These are phyloP conservation scores for Ceratorhiza oryzae-sativae DNA, from an alignment of 1,284 basidiomycete species.

Conservation along the genomic window DNA sequence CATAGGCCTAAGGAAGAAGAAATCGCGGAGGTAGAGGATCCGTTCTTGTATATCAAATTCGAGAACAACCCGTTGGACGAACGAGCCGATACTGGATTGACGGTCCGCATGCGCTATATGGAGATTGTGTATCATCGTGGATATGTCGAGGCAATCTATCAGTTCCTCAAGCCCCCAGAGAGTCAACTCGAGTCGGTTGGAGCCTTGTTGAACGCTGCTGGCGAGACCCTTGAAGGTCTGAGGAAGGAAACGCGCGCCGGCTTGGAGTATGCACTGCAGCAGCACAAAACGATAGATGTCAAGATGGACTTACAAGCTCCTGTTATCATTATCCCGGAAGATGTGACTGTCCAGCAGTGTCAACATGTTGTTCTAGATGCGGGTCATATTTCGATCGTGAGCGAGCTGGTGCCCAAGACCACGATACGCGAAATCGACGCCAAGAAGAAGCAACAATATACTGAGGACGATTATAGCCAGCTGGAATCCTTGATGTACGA, in stretches of 20 bases:
- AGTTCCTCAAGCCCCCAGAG: constrained; percentile 94
- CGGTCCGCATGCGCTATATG: constrained; percentile 93
- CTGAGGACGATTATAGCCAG: constrained; percentile 85
- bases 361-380: constrained; percentile 95
- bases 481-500: constrained; percentile 98
- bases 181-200: constrained; percentile 96
- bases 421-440: constrained; percentile 81
- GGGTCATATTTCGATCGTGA: constrained; percentile 94
- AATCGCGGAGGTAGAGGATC: constrained; percentile 57
- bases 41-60: constrained; percentile 93
- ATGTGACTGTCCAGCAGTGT: constrained; percentile 78
- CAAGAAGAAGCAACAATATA: constrained; percentile 88
- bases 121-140: constrained; percentile 97
- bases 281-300: constrained; percentile 95
- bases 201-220: constrained; percentile 87
- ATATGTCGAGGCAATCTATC: constrained; percentile 91
- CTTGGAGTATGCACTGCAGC: constrained; percentile 90
- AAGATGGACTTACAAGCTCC: constrained; percentile 97
- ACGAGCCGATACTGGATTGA: constrained; percentile 90
- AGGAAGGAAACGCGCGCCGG: constrained; percentile 95
- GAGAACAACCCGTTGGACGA: constrained; percentile 94
- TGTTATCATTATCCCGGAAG: constrained; percentile 96
- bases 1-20: constrained; percentile 47
- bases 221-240: constrained; percentile 92
- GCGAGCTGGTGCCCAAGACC: constrained; percentile 86